A percentile compares a stretch with the other conserved stretches of the same genome.
These are phyloP conservation scores for Candida buenavistaensis DNA, from an alignment of 1,139 yeast genomes.

Conservation along the genomic window DNA sequence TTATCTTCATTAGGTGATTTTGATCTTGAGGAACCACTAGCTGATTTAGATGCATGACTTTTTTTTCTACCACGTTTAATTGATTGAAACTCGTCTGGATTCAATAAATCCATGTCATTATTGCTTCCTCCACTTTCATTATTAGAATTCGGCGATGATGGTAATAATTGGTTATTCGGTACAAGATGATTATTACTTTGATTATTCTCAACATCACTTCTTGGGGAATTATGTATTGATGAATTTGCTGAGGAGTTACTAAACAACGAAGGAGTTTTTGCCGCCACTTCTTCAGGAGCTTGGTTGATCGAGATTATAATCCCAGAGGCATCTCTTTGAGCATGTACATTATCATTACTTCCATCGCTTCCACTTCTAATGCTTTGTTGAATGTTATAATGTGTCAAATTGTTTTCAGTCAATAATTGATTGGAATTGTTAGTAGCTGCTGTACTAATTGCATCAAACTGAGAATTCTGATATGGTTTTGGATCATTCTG, in stretches of 20 bases:
- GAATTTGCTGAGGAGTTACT: constrained; percentile 42
- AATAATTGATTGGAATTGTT: constrained; percentile 16
- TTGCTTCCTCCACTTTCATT: constrained; percentile 1
- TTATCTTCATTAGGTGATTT: constrained; percentile 16
- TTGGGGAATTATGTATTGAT: constrained; percentile 24
- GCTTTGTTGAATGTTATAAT: constrained; percentile 13
- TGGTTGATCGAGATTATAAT: constrained; percentile 32
- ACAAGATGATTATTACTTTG: constrained; percentile 14
- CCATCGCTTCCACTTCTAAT: constrained; percentile 3
- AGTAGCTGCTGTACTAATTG: constrained; percentile 11
- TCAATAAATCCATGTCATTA: constrained; percentile 20
- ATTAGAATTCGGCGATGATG: constrained; percentile 12
- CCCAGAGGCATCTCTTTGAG: constrained; percentile 17
- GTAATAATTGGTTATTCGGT: constrained; percentile 21
- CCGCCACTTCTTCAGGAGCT: constrained; percentile 34
- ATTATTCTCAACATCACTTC: constrained; percentile 5
- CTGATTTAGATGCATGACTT: constrained; percentile 26
- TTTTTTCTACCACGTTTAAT: constrained; percentile 35
- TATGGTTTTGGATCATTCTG: constrained; percentile 7
- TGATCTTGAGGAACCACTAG: constrained; percentile 17
- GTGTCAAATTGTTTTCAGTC: constrained; percentile 30
- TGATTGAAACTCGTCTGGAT: constrained; percentile 36
- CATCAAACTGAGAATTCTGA: constrained; percentile 9
- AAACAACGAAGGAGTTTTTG: constrained; percentile 46
- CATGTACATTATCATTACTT: constrained; percentile 5